phyloP scores from a whole-genome alignment of 495 filamentous ascomycete genomes.

The Penicillium turbatum region DNA sequence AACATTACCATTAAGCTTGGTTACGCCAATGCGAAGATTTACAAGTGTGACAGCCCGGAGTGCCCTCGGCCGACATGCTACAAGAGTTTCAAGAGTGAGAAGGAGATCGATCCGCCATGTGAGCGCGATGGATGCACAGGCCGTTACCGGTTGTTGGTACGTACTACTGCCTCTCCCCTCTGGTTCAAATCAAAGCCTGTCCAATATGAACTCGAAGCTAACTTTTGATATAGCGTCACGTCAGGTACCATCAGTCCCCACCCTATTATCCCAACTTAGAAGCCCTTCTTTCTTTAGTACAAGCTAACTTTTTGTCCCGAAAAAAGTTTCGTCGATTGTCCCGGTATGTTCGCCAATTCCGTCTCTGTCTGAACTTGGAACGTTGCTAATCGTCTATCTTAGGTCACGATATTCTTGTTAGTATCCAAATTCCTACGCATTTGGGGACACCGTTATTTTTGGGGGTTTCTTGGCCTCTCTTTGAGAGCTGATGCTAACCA shows the following conservation, averaged over 20 bases:
- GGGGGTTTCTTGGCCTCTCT: not conserved
- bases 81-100: constrained; percentile 95
- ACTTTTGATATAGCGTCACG: constrained; percentile 8
- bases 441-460: not conserved
- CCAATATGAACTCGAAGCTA: not conserved
- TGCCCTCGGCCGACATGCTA: constrained; percentile 95
- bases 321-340: constrained; percentile 83
- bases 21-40: constrained; percentile 99
- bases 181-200: not conserved
- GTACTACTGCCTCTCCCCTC: constrained; percentile 51
- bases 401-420: constrained; percentile 88
- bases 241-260: constrained; percentile 33
- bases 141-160: constrained; percentile 75
- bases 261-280: not conserved
- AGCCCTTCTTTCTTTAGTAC: not conserved
- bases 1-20: constrained; percentile 99
- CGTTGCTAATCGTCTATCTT: not conserved
- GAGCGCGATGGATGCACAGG: constrained; percentile 88
- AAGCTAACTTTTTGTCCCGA: not conserved
- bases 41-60: constrained; percentile 89
- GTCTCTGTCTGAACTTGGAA: not conserved
- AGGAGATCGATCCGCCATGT: constrained; percentile 92
- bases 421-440: not conserved
- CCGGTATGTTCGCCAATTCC: constrained; percentile 38
- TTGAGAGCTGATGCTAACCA: constrained; percentile 4